phyloP scores from a whole-genome alignment of 2,329 filamentous ascomycete species.

The Trichophyton schoenleinii region DNA sequence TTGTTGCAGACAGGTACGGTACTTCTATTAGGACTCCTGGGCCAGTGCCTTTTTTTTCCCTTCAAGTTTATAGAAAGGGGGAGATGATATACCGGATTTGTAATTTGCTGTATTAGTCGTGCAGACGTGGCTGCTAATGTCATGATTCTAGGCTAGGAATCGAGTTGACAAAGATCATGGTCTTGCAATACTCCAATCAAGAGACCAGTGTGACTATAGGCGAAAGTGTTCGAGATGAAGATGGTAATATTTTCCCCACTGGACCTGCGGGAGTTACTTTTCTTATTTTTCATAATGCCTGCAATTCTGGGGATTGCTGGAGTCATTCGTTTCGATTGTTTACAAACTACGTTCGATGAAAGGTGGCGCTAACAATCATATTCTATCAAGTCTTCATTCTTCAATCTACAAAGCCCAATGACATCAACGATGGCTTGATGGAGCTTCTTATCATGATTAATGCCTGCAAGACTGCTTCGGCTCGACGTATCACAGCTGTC shows the following conservation, averaged over 20 bases:
- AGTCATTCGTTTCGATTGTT: not conserved
- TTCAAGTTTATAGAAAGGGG: not conserved
- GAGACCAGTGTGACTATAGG: conserved; percentile 66
- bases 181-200: conserved; percentile 55
- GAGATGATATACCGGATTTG: not conserved
- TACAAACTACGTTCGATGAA: not conserved
- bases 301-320: not conserved
- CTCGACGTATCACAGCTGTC: conserved; percentile 85
- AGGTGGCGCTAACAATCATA: conserved; percentile 4
- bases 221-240: conserved; percentile 91
- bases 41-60: not conserved
- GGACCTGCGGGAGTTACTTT: not conserved
- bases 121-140: conserved; percentile 6
- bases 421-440: conserved; percentile 98
- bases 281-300: not conserved
- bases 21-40: not conserved
- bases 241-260: conserved; percentile 43
- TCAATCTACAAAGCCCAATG: conserved; percentile 85
- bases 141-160: conserved; percentile 44
- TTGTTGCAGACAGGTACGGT: conserved; percentile 53
- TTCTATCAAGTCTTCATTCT: conserved; percentile 66
- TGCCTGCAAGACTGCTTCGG: conserved; percentile 74
- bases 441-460: conserved; percentile 98
- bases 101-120: not conserved
- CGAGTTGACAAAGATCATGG: conserved; percentile 56